A percentile compares a stretch with the other conserved stretches of the same genome.
Conservation (phyloP, 495 filamentous ascomycete genomes). For the Niebla homalea region DNA sequence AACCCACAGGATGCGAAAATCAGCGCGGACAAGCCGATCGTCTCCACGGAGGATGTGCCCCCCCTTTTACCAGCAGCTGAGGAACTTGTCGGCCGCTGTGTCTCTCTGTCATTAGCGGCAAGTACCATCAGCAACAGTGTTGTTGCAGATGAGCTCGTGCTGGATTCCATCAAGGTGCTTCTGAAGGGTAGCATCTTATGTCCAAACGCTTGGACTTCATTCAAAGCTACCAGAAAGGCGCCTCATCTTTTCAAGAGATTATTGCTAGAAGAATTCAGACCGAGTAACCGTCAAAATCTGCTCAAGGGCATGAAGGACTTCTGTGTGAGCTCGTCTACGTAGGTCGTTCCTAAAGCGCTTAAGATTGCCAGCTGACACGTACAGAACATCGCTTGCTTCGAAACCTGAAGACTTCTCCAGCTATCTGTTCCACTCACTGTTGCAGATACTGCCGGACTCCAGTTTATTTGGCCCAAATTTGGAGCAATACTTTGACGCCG, state of each 20-base stretch:
- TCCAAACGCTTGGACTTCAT: slow-evolving; percentile 41
- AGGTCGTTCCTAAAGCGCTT: background rate
- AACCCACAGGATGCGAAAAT: background rate
- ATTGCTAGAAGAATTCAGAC: slow-evolving; percentile 27
- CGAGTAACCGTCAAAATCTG: slow-evolving; percentile 24
- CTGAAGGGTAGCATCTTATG: slow-evolving; percentile 52
- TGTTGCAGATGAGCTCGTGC: slow-evolving; percentile 27
- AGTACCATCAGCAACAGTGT: background rate
- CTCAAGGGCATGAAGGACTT: slow-evolving; percentile 24
- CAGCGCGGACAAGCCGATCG: background rate
- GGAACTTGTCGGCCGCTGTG: slow-evolving; percentile 19
- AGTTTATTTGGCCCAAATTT: slow-evolving; percentile 31
- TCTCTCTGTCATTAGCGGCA: slow-evolving; percentile 2
- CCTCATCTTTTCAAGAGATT: slow-evolving; percentile 26
- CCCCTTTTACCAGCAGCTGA: slow-evolving; percentile 15
- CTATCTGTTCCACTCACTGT: slow-evolving; percentile 35
- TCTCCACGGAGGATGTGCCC: slow-evolving; percentile 2
- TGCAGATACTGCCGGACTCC: slow-evolving; percentile 35
- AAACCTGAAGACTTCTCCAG: slow-evolving; percentile 23
- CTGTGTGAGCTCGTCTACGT: slow-evolving; percentile 16
- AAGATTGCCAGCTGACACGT: background rate
- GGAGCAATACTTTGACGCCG: slow-evolving; percentile 43
- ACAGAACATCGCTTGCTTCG: slow-evolving; percentile 4
- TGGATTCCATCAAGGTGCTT: slow-evolving; percentile 45
- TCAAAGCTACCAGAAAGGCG: slow-evolving; percentile 35